phyloP scores from a whole-genome alignment of 257 asterid species.

The Verbena officinalis region DNA sequence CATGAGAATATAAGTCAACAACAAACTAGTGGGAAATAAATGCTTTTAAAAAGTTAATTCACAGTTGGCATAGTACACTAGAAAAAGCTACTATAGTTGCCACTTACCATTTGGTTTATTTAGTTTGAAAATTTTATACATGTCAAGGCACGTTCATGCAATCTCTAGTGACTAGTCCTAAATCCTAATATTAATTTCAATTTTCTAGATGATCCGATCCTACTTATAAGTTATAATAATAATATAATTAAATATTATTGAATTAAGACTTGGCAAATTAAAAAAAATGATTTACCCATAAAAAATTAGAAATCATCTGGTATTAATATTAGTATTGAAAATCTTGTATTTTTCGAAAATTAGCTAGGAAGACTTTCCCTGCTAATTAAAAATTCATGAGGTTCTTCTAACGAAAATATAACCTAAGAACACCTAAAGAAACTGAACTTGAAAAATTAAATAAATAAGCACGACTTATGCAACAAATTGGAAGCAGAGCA shows the following conservation, averaged over 20 bases:
- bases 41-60: background rate
- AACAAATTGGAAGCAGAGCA: conserved; percentile 25
- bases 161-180: too few species aligned
- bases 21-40: background rate
- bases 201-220: too few species aligned
- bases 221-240: too few species aligned
- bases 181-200: background rate
- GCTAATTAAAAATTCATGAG: too few species aligned
- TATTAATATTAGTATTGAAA: too few species aligned
- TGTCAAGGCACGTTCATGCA: background rate
- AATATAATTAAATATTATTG: too few species aligned
- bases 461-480: background rate
- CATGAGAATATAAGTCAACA: background rate
- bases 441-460: background rate
- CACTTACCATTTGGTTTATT: background rate
- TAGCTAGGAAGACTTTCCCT: too few species aligned
- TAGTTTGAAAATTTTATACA: background rate
- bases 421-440: background rate
- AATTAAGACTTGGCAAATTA: too few species aligned
- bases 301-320: too few species aligned
- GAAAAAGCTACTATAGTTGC: background rate
- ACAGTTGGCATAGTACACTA: background rate
- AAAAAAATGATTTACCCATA: too few species aligned
- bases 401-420: too few species aligned
- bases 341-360: too few species aligned